These are phyloP conservation scores for Fusarium dlaminii DNA, from an alignment of 2,329 filamentous ascomycete genomes.

Conservation along the genomic window DNA sequence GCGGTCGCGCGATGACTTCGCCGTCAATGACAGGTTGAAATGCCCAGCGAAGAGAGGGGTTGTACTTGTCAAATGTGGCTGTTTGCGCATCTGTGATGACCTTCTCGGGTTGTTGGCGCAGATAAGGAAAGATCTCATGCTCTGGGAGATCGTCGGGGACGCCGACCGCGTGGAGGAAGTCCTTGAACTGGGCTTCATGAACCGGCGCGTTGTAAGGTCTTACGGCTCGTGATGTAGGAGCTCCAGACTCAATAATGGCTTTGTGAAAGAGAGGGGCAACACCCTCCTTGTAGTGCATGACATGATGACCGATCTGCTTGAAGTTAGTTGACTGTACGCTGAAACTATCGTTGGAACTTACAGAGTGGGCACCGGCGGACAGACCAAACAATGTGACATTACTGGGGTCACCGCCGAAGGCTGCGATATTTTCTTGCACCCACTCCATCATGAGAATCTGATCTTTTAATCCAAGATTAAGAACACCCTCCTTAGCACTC, in stretches of 20 bases:
- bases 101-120: slow-evolving; percentile 53
- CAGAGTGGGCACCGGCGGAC: slow-evolving; percentile 62
- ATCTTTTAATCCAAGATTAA: slow-evolving; percentile 65
- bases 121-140: slow-evolving; percentile 54
- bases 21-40: slow-evolving; percentile 74
- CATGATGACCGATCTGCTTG: slow-evolving; percentile 70
- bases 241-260: slow-evolving; percentile 66
- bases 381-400: slow-evolving; percentile 51
- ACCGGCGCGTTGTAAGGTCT: slow-evolving; percentile 64
- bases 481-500: slow-evolving; percentile 58
- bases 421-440: slow-evolving; percentile 63
- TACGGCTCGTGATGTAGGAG: slow-evolving; percentile 62
- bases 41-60: slow-evolving; percentile 62
- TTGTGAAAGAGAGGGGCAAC: slow-evolving; percentile 60
- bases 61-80: slow-evolving; percentile 56
- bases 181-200: slow-evolving; percentile 65
- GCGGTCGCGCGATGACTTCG: slow-evolving; percentile 65
- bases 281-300: slow-evolving; percentile 59
- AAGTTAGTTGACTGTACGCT: neutral
- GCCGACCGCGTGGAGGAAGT: slow-evolving; percentile 28
- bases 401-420: slow-evolving; percentile 61
- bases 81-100: slow-evolving; percentile 50
- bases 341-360: slow-evolving; percentile 22
- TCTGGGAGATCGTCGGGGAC: slow-evolving; percentile 25
- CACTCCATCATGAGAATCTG: slow-evolving; percentile 61